Evolutionary conservation across 352 stramenopile genomes (phyloP).

Genomic region (Pythium grandisporangium): DNA sequence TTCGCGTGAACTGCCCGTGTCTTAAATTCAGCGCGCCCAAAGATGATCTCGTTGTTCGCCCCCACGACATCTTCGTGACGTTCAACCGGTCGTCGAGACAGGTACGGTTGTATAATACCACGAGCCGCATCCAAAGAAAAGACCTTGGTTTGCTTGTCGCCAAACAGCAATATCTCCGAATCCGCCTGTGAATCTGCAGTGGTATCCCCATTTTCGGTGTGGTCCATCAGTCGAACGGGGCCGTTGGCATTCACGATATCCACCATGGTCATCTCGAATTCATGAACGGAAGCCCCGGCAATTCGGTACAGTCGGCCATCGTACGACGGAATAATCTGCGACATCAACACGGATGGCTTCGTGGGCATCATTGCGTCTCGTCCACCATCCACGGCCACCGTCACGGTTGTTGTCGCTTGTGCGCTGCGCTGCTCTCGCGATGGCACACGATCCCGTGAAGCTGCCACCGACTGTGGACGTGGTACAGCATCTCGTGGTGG

Average conservation of each 20-base stretch:
- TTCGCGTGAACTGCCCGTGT: slow-evolving; percentile 49
- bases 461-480: not conserved
- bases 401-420: slow-evolving; percentile 12
- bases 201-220: slow-evolving; percentile 11
- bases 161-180: slow-evolving; percentile 63
- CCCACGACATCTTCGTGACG: too few species aligned
- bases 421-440: too few species aligned
- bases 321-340: slow-evolving; percentile 61
- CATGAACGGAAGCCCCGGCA: slow-evolving; percentile 40
- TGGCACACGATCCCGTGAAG: too few species aligned
- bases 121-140: slow-evolving; percentile 60
- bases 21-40: slow-evolving; percentile 68
- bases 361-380: slow-evolving; percentile 18
- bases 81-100: too few species aligned
- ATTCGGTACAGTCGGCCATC: slow-evolving; percentile 74
- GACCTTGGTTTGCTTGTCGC: slow-evolving; percentile 65
- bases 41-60: slow-evolving; percentile 24
- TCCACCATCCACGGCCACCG: slow-evolving; percentile 17
- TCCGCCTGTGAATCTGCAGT: slow-evolving; percentile 7
- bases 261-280: slow-evolving; percentile 69
- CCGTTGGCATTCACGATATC: slow-evolving; percentile 71
- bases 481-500: not conserved
- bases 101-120: slow-evolving; percentile 43
- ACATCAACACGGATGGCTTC: too few species aligned
- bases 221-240: slow-evolving; percentile 38